Evolutionary conservation across 441 rosid species (phyloP), one percentile per base, ranked within the genome.

Genomic region (Omphalea diandra): DNA sequence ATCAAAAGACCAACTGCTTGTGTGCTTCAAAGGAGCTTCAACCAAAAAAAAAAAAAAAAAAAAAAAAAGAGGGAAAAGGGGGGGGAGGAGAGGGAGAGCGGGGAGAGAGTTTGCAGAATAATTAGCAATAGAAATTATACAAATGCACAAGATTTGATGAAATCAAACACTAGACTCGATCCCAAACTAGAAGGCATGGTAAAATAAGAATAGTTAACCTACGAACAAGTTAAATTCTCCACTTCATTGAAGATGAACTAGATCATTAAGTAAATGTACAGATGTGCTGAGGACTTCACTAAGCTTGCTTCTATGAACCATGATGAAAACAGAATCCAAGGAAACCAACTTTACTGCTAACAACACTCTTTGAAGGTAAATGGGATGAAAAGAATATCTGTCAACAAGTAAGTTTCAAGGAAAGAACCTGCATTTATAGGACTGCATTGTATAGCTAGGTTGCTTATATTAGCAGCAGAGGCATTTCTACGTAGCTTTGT

Each of bases 1-100:
- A 35, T 92, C 94, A 22, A 94, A 94, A 20, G 88, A 84, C 94
- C 93, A 89, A 63, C 88, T 90, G 79, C 88, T 84, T 38, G 85
- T 84, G 44, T 87, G 86, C 82, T 73, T 90, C 76, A 86, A 77
- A 41, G 90, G 81, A 72, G 86, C 99, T 92, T 75, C 20, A 66
- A n/a, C n/a, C n/a, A n/a, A n/a, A n/a, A n/a, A n/a, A n/a, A n/a
- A n/a, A n/a, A n/a, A n/a, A n/a, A n/a, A n/a, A n/a, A n/a, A n/a
- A n/a, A n/a, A n/a, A n/a, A n/a, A n/a, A n/a, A n/a, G n/a, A n/a
- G n/a, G n/a, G n/a, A n/a, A n/a, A n/a, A n/a, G n/a, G n/a, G n/a
- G n/a, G n/a, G n/a, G n/a, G n/a, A n/a, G n/a, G n/a, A n/a, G n/a
- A n/a, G n/a, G n/a, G 8, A 59, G 31, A 50, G 4, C 6, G 62